Evolutionary conservation across 2,329 filamentous ascomycete genomes (phyloP), one percentile per base, ranked within the genome.

Genomic region (Pseudocercospora vitis): DNA sequence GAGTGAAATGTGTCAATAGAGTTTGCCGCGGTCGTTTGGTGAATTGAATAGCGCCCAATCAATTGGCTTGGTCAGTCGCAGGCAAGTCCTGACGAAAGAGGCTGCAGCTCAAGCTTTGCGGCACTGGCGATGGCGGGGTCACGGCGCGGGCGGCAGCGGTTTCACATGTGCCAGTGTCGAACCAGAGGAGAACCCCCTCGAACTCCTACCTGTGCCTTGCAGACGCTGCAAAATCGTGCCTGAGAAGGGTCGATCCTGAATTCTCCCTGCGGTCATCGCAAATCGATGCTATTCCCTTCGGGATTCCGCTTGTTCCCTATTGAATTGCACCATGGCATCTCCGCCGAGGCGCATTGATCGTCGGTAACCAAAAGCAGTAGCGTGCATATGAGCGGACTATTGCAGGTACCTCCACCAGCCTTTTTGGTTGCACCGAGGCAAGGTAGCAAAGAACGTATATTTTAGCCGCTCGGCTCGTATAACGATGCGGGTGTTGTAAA

Each of bases 21-120:
- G 44, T 47, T 47, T 47, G 44, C 44, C 44, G 44, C 44, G 44
- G 44, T 32, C 14, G 44, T 29, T 47, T 31, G 44, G 24, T 19
- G 26, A 14, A 47, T 12, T 19, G 16, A 11, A 32, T 12, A 8
- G 14, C n/a, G 24, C 11, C 44, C 44, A 47, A 47, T 47, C 44
- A 47, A 29, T 19, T 32, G 3, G 19, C 12, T 21, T 5, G 23
- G 14, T 14, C n/a, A 5, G n/a, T 16, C 18, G 26, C 29, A 31
- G 24, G 26, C 29, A 32, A 47, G 44, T 47, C 44, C n/a, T 47
- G 44, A 47, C 44, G 44, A 18, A 5, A 29, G 42, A 28, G 42
- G 42, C 42, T 46, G 23, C 23, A 44, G 40, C 40, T 44, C 40
- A 26, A 44, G 42, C 42, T 31, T 46, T 7, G 8, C 42, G 42